Conservation (phyloP, 1,284 basidiomycete genomes). For the Cystobasidium slooffiae region DNA sequence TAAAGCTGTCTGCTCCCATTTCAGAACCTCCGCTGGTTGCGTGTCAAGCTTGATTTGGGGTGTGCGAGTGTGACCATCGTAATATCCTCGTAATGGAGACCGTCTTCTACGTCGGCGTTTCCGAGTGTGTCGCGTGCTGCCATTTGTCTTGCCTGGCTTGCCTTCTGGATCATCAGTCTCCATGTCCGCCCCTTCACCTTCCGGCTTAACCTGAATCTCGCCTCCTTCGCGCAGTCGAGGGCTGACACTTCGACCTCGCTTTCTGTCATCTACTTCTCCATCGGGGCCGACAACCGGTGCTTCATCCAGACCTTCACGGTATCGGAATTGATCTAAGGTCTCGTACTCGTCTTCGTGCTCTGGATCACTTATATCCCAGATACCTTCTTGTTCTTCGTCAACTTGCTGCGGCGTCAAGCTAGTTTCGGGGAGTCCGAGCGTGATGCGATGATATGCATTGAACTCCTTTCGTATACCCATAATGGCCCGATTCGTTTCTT, state of each 20-base stretch:
- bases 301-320: conserved; percentile 25
- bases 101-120: conserved; percentile 46
- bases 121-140: background rate
- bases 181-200: conserved; percentile 45
- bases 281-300: conserved; percentile 13
- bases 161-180: conserved; percentile 54
- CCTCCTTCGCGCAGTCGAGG: background rate
- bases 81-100: conserved; percentile 50
- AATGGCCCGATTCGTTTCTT: conserved; percentile 28
- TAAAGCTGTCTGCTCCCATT: conserved; percentile 42
- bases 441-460: conserved; percentile 35
- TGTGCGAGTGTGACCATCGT: conserved; percentile 51
- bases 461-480: conserved; percentile 26
- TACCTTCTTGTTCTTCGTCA: conserved; percentile 39
- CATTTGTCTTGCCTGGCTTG: background rate
- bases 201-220: background rate
- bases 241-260: conserved; percentile 32
- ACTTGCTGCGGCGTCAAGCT: conserved; percentile 25
- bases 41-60: conserved; percentile 51
- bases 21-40: conserved; percentile 44
- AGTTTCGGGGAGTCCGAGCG: conserved; percentile 14
- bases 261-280: conserved; percentile 33
- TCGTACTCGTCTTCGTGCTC: conserved; percentile 36
- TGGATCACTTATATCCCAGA: conserved; percentile 32
- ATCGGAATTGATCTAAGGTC: conserved; percentile 25